phyloP scores from a whole-genome alignment of 2,329 filamentous ascomycete genomes.

The Penicillium freii region DNA sequence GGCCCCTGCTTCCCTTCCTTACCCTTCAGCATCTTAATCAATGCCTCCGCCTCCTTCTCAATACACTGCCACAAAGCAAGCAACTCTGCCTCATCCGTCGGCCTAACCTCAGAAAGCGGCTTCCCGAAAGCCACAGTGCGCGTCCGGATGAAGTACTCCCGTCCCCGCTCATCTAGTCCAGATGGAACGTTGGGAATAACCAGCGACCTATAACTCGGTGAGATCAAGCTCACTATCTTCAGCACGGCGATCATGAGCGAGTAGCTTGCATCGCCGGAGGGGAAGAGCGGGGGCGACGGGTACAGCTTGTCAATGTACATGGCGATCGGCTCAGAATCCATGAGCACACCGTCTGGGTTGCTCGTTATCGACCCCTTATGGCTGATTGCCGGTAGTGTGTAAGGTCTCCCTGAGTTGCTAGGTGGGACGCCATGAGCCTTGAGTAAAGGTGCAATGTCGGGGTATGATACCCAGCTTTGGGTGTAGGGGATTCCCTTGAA shows the following conservation, averaged over 20 bases:
- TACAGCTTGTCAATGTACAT: slow-evolving; percentile 31
- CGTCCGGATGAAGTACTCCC: slow-evolving; percentile 33
- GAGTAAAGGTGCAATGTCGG: slow-evolving; percentile 31
- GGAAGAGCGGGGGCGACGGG: slow-evolving; percentile 33
- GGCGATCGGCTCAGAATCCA: slow-evolving; percentile 37
- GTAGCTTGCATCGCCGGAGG: slow-evolving; percentile 35
- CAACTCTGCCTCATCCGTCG: slow-evolving; percentile 22
- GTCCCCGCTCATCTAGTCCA: slow-evolving; percentile 29
- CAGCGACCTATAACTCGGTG: slow-evolving; percentile 5
- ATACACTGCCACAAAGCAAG: slow-evolving; percentile 19
- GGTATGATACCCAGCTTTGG: slow-evolving; percentile 27
- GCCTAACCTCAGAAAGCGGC: slow-evolving; percentile 30
- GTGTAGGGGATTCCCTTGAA: slow-evolving; percentile 31
- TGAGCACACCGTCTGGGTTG: slow-evolving; percentile 29
- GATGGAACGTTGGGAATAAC: slow-evolving; percentile 26
- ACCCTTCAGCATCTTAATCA: slow-evolving; percentile 31
- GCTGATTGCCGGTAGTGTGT: slow-evolving; percentile 37
- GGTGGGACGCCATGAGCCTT: slow-evolving; percentile 25
- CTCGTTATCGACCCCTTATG: slow-evolving; percentile 26
- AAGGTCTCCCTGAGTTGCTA: slow-evolving; percentile 15
- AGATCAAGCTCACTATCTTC: slow-evolving; percentile 6
- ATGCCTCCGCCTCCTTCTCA: slow-evolving; percentile 19
- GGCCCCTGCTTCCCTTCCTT: slow-evolving; percentile 32
- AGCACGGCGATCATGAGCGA: slow-evolving; percentile 28
- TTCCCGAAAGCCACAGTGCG: slow-evolving; percentile 29